phyloP scores from a whole-genome alignment of 1,284 basidiomycete species.

The Exsudoporus floridanus region DNA sequence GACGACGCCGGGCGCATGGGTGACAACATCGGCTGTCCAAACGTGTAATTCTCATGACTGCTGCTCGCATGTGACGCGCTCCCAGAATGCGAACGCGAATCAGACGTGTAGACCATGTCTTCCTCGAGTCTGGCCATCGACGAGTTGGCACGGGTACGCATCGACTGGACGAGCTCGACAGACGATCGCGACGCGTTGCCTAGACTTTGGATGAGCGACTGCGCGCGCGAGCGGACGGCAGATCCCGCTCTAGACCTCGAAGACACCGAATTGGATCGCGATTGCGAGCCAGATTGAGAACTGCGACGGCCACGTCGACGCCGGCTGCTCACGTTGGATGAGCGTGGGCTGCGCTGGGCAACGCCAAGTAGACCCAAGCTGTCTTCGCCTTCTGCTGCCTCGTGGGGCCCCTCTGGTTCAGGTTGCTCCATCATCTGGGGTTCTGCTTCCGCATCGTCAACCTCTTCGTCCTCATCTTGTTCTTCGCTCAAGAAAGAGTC shows the following conservation, averaged over 20 bases:
- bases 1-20: conserved; percentile 24
- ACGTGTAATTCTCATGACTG: conserved; percentile 66
- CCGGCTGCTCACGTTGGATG: conserved; percentile 49
- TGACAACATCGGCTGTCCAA: conserved; percentile 53
- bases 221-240: conserved; percentile 53
- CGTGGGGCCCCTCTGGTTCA: conserved; percentile 53
- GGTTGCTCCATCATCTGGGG: conserved; percentile 51
- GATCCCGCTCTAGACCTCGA: conserved; percentile 52
- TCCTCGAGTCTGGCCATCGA: conserved; percentile 62
- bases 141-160: conserved; percentile 52
- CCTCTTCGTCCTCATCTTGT: conserved; percentile 41
- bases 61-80: conserved; percentile 47
- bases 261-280: conserved; percentile 39
- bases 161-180: conserved; percentile 52
- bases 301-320: conserved; percentile 34
- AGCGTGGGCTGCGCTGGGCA: conserved; percentile 52
- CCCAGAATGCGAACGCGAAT: conserved; percentile 50
- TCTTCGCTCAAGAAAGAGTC: conserved; percentile 38
- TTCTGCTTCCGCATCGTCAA: conserved; percentile 40
- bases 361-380: conserved; percentile 60
- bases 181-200: conserved; percentile 60
- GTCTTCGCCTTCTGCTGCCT: conserved; percentile 67
- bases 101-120: conserved; percentile 43
- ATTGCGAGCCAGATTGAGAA: conserved; percentile 32
- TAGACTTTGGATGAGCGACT: conserved; percentile 64